Conservation (phyloP, 495 filamentous ascomycete genomes). For the Aspergillus kassunensis region DNA sequence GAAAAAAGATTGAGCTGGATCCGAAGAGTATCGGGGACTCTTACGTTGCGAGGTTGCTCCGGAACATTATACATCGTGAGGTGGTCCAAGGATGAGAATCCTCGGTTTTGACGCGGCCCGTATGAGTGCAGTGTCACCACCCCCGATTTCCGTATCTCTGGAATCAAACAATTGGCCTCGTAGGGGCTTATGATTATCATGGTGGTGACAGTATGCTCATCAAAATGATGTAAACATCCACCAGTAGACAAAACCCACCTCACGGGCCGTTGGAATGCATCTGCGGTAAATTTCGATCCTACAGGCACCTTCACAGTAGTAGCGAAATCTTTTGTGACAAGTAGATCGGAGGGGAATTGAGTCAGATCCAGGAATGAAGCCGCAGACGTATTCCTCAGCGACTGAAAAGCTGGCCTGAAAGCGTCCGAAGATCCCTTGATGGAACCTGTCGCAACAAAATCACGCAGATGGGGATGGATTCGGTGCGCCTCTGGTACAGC, state of each 20-base stretch:
- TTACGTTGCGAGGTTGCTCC: neutral
- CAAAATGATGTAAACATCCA: neutral
- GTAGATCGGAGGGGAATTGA: constrained; percentile 39
- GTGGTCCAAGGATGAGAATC: neutral
- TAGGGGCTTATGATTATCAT: neutral
- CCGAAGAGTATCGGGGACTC: constrained; percentile 18
- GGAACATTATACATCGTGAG: neutral
- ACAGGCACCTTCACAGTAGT: constrained; percentile 34
- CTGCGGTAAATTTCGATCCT: constrained; percentile 18
- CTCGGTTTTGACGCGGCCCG: neutral
- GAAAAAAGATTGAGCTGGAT: constrained; percentile 62
- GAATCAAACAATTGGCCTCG: neutral
- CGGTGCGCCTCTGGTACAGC: constrained; percentile 34
- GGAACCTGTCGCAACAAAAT: constrained; percentile 32
- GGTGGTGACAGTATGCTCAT: neutral
- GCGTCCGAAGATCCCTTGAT: constrained; percentile 21
- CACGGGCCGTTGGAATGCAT: constrained; percentile 54
- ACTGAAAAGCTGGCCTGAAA: constrained; percentile 46
- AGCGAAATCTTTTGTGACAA: constrained; percentile 56
- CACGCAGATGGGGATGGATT: constrained; percentile 50
- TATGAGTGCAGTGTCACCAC: neutral
- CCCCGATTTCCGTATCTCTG: neutral
- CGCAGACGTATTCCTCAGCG: constrained; percentile 39
- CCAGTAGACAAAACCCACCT: constrained; percentile 51
- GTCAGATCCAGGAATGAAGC: constrained; percentile 23